Conservation (phyloP, 805 yeast species). For the Clavispora carvajalis region DNA sequence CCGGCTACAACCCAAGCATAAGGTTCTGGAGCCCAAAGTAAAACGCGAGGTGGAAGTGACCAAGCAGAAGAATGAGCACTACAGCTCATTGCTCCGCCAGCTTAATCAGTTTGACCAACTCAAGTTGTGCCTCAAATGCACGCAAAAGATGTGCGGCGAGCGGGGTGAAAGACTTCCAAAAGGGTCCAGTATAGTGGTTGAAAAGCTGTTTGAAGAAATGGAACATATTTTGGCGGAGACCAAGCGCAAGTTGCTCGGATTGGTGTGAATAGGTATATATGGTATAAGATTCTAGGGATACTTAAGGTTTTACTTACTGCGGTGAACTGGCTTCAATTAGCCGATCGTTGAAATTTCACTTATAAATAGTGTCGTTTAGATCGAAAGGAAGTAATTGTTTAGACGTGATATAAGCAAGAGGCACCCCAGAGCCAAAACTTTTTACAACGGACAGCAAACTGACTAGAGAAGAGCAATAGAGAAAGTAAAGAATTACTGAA, state of each 20-base stretch:
- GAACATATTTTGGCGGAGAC: constrained; percentile 16
- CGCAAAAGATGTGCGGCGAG: constrained; percentile 17
- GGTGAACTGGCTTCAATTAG: too few relatives aligned
- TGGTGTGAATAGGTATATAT: neutral
- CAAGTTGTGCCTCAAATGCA: constrained; percentile 29
- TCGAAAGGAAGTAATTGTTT: too few relatives aligned
- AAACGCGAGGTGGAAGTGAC: constrained; percentile 1
- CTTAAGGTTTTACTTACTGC: neutral
- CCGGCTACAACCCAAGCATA: neutral
- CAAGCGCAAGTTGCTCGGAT: constrained; percentile 11
- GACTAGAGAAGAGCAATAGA: too few relatives aligned
- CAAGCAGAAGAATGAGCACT: constrained; percentile 12
- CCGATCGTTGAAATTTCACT: too few relatives aligned
- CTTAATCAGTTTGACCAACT: constrained; percentile 22
- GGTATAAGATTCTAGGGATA: neutral
- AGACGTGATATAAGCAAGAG: too few relatives aligned
- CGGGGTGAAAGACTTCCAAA: constrained; percentile 16
- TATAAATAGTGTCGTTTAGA: too few relatives aligned
- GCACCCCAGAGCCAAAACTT: too few relatives aligned
- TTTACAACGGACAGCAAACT: too few relatives aligned
- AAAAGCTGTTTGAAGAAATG: constrained; percentile 18
- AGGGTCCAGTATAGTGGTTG: constrained; percentile 19
- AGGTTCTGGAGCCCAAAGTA: neutral
- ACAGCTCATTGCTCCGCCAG: constrained; percentile 17
- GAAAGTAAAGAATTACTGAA: too few relatives aligned